Evolutionary conservation across 352 stramenopile genomes (phyloP).

Genomic region (Globisporangium nagaii): DNA sequence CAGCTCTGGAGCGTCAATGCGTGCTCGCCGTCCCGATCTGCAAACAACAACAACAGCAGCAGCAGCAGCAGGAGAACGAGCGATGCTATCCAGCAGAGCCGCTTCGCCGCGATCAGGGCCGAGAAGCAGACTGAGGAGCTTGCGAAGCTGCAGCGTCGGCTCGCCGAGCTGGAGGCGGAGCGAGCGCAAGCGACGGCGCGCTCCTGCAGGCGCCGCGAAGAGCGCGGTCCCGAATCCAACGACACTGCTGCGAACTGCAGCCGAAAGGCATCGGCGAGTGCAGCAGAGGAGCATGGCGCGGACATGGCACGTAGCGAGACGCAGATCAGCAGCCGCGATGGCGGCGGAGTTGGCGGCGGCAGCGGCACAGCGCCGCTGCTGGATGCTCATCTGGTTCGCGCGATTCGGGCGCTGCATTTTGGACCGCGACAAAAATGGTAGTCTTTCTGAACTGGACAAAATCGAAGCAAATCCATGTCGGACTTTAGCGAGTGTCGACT

Average conservation of each 20-base stretch:
- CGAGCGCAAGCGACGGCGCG: background rate
- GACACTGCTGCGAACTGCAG: background rate
- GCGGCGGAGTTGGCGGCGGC: background rate
- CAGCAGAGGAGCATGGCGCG: background rate
- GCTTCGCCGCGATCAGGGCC: background rate
- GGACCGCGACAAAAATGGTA: background rate
- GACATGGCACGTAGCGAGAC: background rate
- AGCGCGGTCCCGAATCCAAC: background rate
- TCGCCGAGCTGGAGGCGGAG: slow-evolving; percentile 4
- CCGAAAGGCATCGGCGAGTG: background rate
- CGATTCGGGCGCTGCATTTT: slow-evolving; percentile 31
- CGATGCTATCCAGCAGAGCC: background rate
- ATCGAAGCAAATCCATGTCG: background rate
- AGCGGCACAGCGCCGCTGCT: slow-evolving; percentile 12
- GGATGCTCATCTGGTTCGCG: slow-evolving; percentile 26
- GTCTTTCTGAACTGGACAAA: background rate
- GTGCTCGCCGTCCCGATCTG: background rate
- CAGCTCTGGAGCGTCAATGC: background rate
- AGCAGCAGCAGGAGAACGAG: background rate
- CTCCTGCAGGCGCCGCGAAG: background rate
- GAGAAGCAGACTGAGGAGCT: slow-evolving; percentile 2
- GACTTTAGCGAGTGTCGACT: background rate
- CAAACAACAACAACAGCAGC: slow-evolving; percentile 1
- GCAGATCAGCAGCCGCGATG: background rate
- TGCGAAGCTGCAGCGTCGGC: slow-evolving; percentile 4